Percentiles rank a stretch among this genome's conserved stretches.
These are phyloP conservation scores for Ophiocordyceps unilateralis DNA, from an alignment of 2,329 filamentous ascomycete species.

Conservation along the genomic window DNA sequence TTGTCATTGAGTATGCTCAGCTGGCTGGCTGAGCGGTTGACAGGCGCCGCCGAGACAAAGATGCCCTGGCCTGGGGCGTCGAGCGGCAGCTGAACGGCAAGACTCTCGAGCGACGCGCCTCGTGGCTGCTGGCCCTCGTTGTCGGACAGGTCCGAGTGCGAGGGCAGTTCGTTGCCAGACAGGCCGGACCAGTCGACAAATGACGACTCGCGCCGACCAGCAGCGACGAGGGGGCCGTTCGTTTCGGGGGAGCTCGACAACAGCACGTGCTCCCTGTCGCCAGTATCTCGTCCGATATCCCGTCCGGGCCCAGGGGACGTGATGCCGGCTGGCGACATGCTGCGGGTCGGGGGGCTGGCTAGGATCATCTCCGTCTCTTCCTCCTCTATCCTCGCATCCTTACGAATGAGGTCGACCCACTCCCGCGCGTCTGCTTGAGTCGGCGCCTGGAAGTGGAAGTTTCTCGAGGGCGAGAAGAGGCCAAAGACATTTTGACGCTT, in stretches of 20 bases:
- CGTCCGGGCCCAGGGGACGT: no score
- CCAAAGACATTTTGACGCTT: slow-evolving; percentile 80
- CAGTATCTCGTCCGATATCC: not conserved
- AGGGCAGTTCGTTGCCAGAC: slow-evolving; percentile 51
- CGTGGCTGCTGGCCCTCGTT: slow-evolving; percentile 31
- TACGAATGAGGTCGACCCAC: slow-evolving; percentile 72
- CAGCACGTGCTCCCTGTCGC: slow-evolving; percentile 23
- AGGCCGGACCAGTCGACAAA: slow-evolving; percentile 45
- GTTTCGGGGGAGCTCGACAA: slow-evolving; percentile 47
- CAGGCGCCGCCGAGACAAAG: slow-evolving; percentile 11
- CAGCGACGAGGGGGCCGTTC: slow-evolving; percentile 13
- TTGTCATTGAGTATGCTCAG: slow-evolving; percentile 27
- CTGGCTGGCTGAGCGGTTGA: slow-evolving; percentile 42
- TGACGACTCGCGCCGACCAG: slow-evolving; percentile 38
- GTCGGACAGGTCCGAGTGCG: slow-evolving; percentile 79
- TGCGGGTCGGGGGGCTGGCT: slow-evolving; percentile 42
- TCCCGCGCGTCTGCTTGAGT: slow-evolving; percentile 59
- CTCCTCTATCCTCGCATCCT: slow-evolving; percentile 68
- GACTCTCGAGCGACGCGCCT: slow-evolving; percentile 34
- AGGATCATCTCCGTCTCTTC: slow-evolving; percentile 73
- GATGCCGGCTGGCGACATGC: slow-evolving; percentile 21
- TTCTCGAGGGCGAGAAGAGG: slow-evolving; percentile 77
- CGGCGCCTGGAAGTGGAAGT: slow-evolving; percentile 74
- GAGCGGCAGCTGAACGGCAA: slow-evolving; percentile 18
- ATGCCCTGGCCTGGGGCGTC: no score